Evolutionary conservation across 2,329 filamentous ascomycete genomes (phyloP).

Genomic region (Tolypocladium guangdongense): DNA sequence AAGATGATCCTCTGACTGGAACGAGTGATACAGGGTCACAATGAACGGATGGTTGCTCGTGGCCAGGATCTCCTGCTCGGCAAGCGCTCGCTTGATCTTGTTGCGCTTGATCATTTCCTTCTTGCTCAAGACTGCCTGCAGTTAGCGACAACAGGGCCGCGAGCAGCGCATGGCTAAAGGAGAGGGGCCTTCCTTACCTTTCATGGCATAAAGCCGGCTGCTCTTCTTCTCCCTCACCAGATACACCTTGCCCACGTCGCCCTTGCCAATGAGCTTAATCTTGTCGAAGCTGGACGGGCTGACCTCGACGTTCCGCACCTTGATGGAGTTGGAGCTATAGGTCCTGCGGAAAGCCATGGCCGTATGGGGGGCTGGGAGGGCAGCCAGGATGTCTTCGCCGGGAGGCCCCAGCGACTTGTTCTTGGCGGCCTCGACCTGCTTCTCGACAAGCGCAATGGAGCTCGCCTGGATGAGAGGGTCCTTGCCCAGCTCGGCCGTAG

Average conservation of each 20-base stretch:
- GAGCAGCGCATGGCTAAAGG: not conserved
- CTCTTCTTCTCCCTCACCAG: conserved; percentile 97
- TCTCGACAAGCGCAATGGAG: conserved; percentile 24
- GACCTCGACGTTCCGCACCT: conserved; percentile 93
- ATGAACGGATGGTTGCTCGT: conserved; percentile 99
- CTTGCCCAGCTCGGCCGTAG: conserved; percentile 78
- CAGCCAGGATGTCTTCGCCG: conserved; percentile 41
- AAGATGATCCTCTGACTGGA: conserved; percentile 96
- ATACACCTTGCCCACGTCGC: conserved; percentile 97
- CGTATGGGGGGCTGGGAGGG: conserved; percentile 55
- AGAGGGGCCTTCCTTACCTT: conserved; percentile 51
- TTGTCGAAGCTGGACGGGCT: conserved; percentile 95
- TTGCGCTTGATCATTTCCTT: conserved; percentile 99
- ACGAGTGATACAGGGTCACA: conserved; percentile 95
- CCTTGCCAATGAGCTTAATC: conserved; percentile 98
- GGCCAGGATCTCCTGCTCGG: conserved; percentile 94
- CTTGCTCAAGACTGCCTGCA: conserved; percentile 77
- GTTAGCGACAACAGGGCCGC: not conserved
- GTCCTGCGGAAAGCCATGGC: conserved; percentile 78
- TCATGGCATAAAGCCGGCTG: conserved; percentile 92
- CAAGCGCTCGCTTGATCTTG: conserved; percentile 97
- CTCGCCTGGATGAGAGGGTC: conserved; percentile 52
- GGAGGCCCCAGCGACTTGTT: conserved; percentile 27
- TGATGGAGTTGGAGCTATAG: conserved; percentile 98
- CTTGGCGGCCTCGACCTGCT: conserved; percentile 16